Percentiles rank a stretch among this genome's conserved stretches.
These are phyloP conservation scores for Monosporascus sp. DNA, from an alignment of 2,329 filamentous ascomycete genomes.

Conservation along the genomic window DNA sequence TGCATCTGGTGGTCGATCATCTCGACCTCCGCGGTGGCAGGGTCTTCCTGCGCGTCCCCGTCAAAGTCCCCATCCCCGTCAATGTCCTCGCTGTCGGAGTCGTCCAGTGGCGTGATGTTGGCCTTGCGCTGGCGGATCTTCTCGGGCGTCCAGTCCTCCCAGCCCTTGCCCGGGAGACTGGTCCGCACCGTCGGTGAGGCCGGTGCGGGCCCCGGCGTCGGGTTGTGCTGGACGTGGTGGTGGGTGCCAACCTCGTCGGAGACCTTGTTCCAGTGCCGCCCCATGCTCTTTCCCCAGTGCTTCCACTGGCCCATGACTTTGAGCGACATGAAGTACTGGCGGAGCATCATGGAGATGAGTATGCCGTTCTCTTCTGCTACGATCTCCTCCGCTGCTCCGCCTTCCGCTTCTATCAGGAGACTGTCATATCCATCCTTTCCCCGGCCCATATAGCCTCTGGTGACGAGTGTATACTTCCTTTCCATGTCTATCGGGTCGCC, in stretches of 20 bases:
- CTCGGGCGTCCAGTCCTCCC: conserved; percentile 32
- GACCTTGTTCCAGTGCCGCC: conserved; percentile 60
- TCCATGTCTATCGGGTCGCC: conserved; percentile 56
- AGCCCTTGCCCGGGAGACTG: conserved; percentile 16
- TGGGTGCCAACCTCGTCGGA: conserved; percentile 52
- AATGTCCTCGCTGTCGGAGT: conserved; percentile 35
- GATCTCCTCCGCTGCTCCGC: conserved; percentile 70
- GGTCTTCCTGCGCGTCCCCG: conserved; percentile 14
- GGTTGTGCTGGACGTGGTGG: conserved; percentile 38
- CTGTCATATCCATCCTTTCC: conserved; percentile 82
- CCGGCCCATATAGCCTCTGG: conserved; percentile 81
- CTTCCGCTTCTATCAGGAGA: conserved; percentile 69
- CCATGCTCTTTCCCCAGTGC: conserved; percentile 58
- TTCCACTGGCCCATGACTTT: conserved; percentile 78
- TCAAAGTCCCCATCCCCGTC: conserved; percentile 20
- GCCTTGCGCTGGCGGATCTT: conserved; percentile 29
- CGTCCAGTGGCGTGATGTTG: conserved; percentile 32
- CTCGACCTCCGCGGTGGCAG: conserved; percentile 25
- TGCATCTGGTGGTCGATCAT: conserved; percentile 50
- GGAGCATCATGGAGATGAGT: conserved; percentile 76
- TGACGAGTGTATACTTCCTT: conserved; percentile 66
- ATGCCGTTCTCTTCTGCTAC: conserved; percentile 84
- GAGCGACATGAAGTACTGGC: conserved; percentile 86
- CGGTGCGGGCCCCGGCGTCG: conserved; percentile 21
- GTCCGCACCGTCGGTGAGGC: conserved; percentile 6